Evolutionary conservation across 805 yeast species (phyloP).

Genomic region (Teunomyces lycoperdinae): DNA sequence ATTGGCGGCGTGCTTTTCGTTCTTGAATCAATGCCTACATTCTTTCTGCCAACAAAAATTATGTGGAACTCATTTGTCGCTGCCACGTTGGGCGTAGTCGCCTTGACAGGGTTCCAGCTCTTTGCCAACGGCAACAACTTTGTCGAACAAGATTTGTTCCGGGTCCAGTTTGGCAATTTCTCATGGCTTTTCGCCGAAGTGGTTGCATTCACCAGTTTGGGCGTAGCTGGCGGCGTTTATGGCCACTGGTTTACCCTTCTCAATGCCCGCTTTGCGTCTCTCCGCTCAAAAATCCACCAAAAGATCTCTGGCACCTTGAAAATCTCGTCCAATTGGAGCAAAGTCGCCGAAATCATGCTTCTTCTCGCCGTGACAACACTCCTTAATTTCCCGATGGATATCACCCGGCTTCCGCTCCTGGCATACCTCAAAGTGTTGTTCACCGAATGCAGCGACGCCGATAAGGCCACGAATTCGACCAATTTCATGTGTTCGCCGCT

Average conservation of each 20-base stretch:
- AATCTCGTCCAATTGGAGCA: conserved; percentile 17
- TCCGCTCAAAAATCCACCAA: conserved; percentile 32
- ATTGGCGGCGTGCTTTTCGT: conserved; percentile 85
- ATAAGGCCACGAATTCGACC: conserved; percentile 17
- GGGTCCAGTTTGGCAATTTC: conserved; percentile 64
- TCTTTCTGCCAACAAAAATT: conserved; percentile 57
- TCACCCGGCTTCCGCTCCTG: conserved; percentile 54
- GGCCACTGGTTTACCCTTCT: conserved; percentile 54
- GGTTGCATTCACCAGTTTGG: conserved; percentile 69
- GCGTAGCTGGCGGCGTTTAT: conserved; percentile 64
- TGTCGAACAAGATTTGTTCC: conserved; percentile 50
- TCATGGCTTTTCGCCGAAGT: conserved; percentile 72
- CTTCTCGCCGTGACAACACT: conserved; percentile 52
- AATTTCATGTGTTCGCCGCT: conserved; percentile 38
- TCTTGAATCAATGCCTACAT: conserved; percentile 64
- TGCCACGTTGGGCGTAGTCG: conserved; percentile 68
- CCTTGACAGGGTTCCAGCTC: conserved; percentile 42
- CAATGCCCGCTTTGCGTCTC: conserved; percentile 33
- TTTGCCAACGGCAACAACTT: conserved; percentile 41
- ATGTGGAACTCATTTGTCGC: conserved; percentile 86
- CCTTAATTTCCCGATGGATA: conserved; percentile 52
- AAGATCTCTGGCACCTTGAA: conserved; percentile 19
- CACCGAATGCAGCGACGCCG: conserved; percentile 54
- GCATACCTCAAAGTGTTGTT: conserved; percentile 60
- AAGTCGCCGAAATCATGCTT: conserved; percentile 46